Percentiles rank a stretch among this genome's conserved stretches.
phyloP scores from a whole-genome alignment of 176 grass and related monocot genomes.

The Oryza glaberrima region DNA sequence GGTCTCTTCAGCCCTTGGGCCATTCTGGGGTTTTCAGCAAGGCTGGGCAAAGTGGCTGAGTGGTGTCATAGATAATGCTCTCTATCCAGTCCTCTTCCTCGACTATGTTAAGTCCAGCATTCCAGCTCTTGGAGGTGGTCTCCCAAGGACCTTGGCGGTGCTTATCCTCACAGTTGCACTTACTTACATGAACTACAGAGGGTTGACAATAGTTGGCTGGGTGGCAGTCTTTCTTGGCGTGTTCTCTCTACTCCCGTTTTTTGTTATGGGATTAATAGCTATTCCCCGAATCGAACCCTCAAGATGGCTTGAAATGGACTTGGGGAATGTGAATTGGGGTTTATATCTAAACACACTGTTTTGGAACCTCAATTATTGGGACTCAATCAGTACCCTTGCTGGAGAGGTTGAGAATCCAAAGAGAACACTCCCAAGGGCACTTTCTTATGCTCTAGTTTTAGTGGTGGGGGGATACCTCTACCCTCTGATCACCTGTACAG shows the following conservation, averaged over 20 bases:
- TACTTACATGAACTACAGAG: conserved; percentile 95
- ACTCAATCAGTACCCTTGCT: conserved; percentile 91
- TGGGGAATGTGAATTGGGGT: conserved; percentile 73
- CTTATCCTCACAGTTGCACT: conserved; percentile 68
- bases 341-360: conserved; percentile 91
- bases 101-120: conserved; percentile 84
- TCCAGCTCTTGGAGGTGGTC: conserved; percentile 60
- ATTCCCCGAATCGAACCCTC: conserved; percentile 66
- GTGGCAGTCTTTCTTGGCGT: conserved; percentile 73
- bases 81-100: conserved; percentile 89
- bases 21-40: conserved; percentile 96
- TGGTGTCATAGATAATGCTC: conserved; percentile 88
- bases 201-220: conserved; percentile 78
- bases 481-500: conserved; percentile 77
- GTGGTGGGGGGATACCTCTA: conserved; percentile 74
- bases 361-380: conserved; percentile 98
- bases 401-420: conserved; percentile 86
- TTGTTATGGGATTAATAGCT: conserved; percentile 82
- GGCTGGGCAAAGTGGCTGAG: conserved; percentile 97
- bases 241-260: conserved; percentile 81
- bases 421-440: conserved; percentile 75
- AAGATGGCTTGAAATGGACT: conserved; percentile 63
- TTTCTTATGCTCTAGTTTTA: conserved; percentile 78
- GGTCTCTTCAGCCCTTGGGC: conserved; percentile 82
- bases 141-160: conserved; percentile 63